These are phyloP conservation scores for Kluyveromyces sp. DNA, from an alignment of 1,139 yeast species.

Conservation along the genomic window DNA sequence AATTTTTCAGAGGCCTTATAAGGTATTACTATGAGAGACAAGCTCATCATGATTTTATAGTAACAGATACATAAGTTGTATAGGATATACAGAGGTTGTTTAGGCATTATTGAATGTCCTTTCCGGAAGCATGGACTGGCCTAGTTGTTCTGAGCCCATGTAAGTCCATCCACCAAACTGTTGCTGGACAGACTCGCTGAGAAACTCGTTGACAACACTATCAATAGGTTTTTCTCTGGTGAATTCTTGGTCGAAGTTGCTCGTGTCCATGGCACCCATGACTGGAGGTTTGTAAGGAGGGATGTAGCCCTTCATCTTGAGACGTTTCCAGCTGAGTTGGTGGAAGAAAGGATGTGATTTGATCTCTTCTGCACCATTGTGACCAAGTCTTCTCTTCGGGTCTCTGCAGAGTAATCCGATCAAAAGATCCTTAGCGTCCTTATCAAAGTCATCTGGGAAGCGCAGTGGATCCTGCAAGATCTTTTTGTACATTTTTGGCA, in stretches of 20 bases:
- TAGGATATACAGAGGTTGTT: not conserved
- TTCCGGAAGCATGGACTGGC: slow-evolving; percentile 29
- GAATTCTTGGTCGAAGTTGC: slow-evolving; percentile 88
- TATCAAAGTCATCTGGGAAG: slow-evolving; percentile 84
- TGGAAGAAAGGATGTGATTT: slow-evolving; percentile 81
- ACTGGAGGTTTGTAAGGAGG: slow-evolving; percentile 97
- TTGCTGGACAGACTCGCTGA: slow-evolving; percentile 84
- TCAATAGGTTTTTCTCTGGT: slow-evolving; percentile 92
- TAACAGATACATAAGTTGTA: too few relatives aligned
- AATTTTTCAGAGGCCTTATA: not conserved
- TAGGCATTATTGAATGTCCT: slow-evolving; percentile 15
- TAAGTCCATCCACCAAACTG: slow-evolving; percentile 99
- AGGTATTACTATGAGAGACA: not conserved
- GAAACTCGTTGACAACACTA: slow-evolving; percentile 86
- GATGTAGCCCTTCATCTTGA: slow-evolving; percentile 78
- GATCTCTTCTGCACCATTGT: slow-evolving; percentile 77
- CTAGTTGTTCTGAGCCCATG: slow-evolving; percentile 51
- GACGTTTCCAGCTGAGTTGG: slow-evolving; percentile 85
- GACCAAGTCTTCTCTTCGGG: slow-evolving; percentile 71
- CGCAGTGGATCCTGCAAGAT: slow-evolving; percentile 81
- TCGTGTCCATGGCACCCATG: slow-evolving; percentile 77
- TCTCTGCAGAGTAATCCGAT: slow-evolving; percentile 75
- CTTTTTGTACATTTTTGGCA: slow-evolving; percentile 90
- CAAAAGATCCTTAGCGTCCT: slow-evolving; percentile 79
- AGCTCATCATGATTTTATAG: too few relatives aligned